phyloP scores from a whole-genome alignment of 1,284 basidiomycete species.

The Apiotrichum mycotoxinovorans region DNA sequence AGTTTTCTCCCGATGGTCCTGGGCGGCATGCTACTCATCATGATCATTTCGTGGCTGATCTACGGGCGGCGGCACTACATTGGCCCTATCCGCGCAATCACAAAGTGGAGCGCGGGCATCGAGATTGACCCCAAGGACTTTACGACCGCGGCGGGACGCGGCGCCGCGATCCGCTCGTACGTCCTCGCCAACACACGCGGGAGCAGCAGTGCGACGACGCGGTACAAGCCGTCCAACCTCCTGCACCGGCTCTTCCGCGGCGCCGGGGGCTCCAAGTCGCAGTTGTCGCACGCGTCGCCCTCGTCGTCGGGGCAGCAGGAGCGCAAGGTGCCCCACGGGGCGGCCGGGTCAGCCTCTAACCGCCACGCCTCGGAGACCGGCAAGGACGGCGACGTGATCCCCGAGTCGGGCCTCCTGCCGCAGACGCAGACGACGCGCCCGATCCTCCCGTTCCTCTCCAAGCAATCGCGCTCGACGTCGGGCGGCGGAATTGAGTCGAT shows the following conservation, averaged over 20 bases:
- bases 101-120: conserved; percentile 45
- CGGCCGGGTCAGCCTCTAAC: no score
- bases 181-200: background rate
- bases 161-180: background rate
- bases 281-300: background rate
- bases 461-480: no score
- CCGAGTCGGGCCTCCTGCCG: background rate
- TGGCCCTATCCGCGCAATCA: conserved; percentile 44
- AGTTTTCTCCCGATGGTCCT: background rate
- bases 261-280: conserved; percentile 1
- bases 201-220: no score
- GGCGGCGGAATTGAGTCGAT: no score
- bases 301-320: no score
- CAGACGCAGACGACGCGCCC: no score
- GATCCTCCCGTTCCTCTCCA: no score
- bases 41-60: background rate
- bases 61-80: background rate
- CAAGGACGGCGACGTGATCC: background rate
- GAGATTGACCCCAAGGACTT: conserved; percentile 34
- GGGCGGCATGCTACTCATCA: background rate
- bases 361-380: no score
- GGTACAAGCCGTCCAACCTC: background rate
- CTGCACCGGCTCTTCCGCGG: no score
- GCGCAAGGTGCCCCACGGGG: no score
- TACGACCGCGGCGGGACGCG: background rate